Percentiles rank a stretch among this genome's conserved stretches.
Evolutionary conservation across 306 rosid genomes (phyloP).

Genomic region (Prunus padus): DNA sequence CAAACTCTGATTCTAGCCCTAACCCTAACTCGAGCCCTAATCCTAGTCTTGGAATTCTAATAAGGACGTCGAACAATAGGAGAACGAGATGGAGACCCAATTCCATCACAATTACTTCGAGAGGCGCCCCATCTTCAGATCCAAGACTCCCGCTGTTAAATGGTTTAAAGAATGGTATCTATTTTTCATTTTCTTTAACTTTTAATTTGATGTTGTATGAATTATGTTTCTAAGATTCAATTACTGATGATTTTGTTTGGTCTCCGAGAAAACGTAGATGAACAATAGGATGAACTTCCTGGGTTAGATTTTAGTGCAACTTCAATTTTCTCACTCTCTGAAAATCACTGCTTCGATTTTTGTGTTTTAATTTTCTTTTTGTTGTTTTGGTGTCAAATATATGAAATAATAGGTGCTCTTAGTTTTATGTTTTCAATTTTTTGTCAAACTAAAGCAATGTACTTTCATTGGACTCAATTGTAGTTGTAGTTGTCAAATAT

Average conservation of each 20-base stretch:
- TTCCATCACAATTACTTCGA: constrained; percentile 59
- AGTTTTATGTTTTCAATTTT: neutral
- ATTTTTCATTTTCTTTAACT: neutral
- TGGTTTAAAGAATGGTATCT: constrained; percentile 79
- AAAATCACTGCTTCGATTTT: neutral
- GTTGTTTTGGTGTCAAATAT: neutral
- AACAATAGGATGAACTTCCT: neutral
- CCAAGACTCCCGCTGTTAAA: constrained; percentile 73
- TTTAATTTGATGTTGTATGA: neutral
- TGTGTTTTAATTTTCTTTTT: neutral
- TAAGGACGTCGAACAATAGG: neutral
- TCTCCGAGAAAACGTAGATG: neutral
- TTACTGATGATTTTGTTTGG: constrained; percentile 5
- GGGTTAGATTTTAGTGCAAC: neutral
- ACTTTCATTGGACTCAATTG: neutral
- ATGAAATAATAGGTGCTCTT: neutral
- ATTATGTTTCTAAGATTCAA: constrained; percentile 4
- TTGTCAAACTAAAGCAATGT: neutral
- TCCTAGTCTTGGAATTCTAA: neutral
- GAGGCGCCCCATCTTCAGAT: constrained; percentile 61
- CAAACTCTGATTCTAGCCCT: neutral
- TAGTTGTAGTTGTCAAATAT: no score
- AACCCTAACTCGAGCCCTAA: constrained; percentile 19
- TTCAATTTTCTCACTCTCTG: neutral
- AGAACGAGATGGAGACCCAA: constrained; percentile 65